A percentile compares a stretch with the other conserved stretches of the same genome.
These are phyloP conservation scores for Digitaria exilis DNA, from an alignment of 202 grass and related monocot species.

Conservation along the genomic window DNA sequence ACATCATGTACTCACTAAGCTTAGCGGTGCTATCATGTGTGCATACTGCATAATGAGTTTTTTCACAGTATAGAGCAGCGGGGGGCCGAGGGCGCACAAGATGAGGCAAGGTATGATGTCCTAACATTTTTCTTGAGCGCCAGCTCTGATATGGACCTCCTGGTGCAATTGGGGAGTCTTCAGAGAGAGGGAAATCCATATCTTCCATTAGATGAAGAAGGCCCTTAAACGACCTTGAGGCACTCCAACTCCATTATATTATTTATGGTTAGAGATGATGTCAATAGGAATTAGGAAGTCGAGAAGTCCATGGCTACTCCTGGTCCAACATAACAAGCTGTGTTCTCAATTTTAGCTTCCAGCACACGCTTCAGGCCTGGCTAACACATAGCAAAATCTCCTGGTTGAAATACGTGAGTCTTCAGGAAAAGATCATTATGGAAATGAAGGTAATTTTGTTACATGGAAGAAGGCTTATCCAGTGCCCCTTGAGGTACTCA, in stretches of 20 bases:
- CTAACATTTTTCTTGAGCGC: not conserved
- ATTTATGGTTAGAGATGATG: not conserved
- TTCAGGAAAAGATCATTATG: not conserved
- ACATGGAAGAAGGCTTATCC: not conserved
- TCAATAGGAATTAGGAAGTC: not conserved
- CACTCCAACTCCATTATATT: not conserved
- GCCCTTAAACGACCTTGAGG: not conserved
- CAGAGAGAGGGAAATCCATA: not conserved
- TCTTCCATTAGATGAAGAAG: not conserved
- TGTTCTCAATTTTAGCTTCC: not conserved
- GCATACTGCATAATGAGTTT: not conserved
- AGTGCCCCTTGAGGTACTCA: constrained; percentile 3
- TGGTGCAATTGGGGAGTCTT: not conserved
- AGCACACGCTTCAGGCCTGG: not conserved
- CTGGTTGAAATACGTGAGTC: not conserved
- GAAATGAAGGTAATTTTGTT: not conserved
- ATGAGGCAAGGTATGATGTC: too few relatives aligned
- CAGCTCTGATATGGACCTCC: not conserved
- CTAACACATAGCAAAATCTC: not conserved
- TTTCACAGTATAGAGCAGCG: not conserved
- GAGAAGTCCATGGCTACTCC: not conserved
- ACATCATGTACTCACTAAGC: not conserved
- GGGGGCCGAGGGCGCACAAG: not conserved
- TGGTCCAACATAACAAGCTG: constrained; percentile 9
- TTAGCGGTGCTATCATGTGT: not conserved